Conservation (phyloP, 352 stramenopile genomes). For the Thalassiosira pacifica region DNA sequence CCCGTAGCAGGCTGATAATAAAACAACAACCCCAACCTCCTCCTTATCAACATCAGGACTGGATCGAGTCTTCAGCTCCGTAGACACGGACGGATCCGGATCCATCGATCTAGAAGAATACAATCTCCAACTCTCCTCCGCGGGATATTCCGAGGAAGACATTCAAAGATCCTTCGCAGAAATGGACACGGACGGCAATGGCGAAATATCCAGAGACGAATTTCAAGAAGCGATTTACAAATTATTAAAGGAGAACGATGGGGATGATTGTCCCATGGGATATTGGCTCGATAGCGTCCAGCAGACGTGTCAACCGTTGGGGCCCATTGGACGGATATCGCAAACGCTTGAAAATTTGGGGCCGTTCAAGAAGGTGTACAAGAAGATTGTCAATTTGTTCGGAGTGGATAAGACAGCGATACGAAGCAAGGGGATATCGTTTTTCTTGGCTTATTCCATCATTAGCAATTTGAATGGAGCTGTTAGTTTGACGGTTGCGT, state of each 20-base stretch:
- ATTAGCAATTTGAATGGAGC: conserved; percentile 57
- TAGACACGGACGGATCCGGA: background rate
- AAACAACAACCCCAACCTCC: too few relatives aligned
- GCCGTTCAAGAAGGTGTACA: conserved; percentile 17
- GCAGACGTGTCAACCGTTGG: conserved; percentile 3
- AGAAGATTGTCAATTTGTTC: background rate
- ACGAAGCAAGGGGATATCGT: conserved; percentile 40
- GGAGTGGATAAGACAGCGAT: conserved; percentile 36
- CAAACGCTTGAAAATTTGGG: conserved; percentile 23
- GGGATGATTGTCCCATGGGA: conserved; percentile 6
- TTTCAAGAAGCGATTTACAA: background rate
- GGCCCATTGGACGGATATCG: conserved; percentile 21
- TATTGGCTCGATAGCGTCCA: conserved; percentile 10
- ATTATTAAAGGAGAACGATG: background rate
- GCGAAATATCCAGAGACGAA: background rate
- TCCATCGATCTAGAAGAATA: background rate
- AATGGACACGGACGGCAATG: background rate
- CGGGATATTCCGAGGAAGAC: background rate
- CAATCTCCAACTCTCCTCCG: background rate
- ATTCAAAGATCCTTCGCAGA: background rate
- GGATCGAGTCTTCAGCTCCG: background rate
- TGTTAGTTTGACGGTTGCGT: conserved; percentile 49
- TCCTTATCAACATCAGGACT: background rate
- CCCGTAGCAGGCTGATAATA: background rate
- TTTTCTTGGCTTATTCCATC: conserved; percentile 52